These are phyloP conservation scores for Trichopus zeylanicus DNA, from an alignment of 116 monocot genomes.

Conservation along the genomic window DNA sequence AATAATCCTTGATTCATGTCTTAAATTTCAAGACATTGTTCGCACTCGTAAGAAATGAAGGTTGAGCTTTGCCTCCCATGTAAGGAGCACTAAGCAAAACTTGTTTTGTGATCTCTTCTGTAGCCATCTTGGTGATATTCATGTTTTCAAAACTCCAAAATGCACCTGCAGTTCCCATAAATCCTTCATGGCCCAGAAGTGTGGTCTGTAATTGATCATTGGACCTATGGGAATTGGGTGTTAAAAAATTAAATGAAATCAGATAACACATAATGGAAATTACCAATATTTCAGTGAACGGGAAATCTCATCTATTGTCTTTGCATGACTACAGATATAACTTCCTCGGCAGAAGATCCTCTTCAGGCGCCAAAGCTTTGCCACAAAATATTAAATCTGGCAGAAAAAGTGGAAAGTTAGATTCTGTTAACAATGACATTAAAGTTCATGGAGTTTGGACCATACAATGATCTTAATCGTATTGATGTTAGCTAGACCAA, in stretches of 20 bases:
- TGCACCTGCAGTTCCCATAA: constrained; percentile 61
- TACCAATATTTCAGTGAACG: constrained; percentile 72
- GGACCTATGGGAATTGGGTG: constrained; percentile 28
- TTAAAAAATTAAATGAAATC: not conserved
- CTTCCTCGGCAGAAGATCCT: constrained; percentile 68
- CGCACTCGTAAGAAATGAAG: not conserved
- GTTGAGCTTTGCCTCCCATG: constrained; percentile 32
- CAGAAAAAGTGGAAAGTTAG: not conserved
- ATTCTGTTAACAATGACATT: too few species aligned
- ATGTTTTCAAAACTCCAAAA: constrained; percentile 77
- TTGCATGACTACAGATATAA: constrained; percentile 56
- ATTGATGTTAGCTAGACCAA: not conserved
- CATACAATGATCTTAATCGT: too few species aligned
- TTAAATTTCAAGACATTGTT: too few species aligned
- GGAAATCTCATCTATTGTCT: constrained; percentile 68
- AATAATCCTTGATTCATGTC: too few species aligned
- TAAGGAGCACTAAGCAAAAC: constrained; percentile 61
- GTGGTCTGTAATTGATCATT: constrained; percentile 67
- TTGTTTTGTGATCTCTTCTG: constrained; percentile 50
- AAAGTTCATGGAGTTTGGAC: too few species aligned
- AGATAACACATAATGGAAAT: not conserved
- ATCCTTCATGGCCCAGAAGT: constrained; percentile 64
- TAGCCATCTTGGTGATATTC: constrained; percentile 48
- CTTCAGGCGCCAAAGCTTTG: constrained; percentile 51
- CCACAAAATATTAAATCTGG: constrained; percentile 60